These are phyloP conservation scores for Talinum fruticosum DNA, from an alignment of 148 eudicot genomes.

Conservation along the genomic window DNA sequence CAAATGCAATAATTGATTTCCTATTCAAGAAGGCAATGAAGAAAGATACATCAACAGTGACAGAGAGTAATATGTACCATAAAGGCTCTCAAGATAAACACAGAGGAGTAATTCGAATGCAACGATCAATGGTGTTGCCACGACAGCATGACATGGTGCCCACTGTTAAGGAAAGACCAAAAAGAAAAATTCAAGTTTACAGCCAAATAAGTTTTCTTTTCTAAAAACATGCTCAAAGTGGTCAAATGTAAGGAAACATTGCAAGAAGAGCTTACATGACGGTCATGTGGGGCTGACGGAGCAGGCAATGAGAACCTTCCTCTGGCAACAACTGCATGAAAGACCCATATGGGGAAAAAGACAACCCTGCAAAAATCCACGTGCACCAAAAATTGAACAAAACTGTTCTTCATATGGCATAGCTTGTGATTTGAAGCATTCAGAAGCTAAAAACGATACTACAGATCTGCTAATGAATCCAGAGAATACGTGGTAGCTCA, in stretches of 20 bases:
- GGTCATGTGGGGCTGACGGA: constrained; percentile 90
- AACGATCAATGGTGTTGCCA: constrained; percentile 82
- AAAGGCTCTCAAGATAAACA: constrained; percentile 74
- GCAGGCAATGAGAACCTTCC: constrained; percentile 98
- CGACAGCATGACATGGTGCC: constrained; percentile 97
- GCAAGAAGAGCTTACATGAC: constrained; percentile 51
- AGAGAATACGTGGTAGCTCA: not conserved
- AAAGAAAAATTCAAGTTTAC: too few species aligned
- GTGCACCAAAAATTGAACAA: not conserved
- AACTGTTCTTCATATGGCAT: not conserved
- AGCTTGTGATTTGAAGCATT: constrained; percentile 8
- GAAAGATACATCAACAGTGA: not conserved
- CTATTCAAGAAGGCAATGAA: not conserved
- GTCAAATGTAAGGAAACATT: not conserved
- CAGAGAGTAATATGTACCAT: constrained; percentile 44
- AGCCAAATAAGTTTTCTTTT: too few species aligned
- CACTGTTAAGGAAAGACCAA: constrained; percentile 69
- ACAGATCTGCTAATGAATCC: not conserved
- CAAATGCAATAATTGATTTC: not conserved
- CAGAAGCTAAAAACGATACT: not conserved
- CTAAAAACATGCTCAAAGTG: not conserved
- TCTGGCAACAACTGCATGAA: constrained; percentile 86
- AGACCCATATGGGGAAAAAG: constrained; percentile 89
- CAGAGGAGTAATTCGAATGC: constrained; percentile 94
- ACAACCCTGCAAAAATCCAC: constrained; percentile 55